Evolutionary conservation across 2,329 filamentous ascomycete genomes (phyloP), one percentile per base, ranked within the genome.

Genomic region (Immersiporthe knoxdaviesiana): DNA sequence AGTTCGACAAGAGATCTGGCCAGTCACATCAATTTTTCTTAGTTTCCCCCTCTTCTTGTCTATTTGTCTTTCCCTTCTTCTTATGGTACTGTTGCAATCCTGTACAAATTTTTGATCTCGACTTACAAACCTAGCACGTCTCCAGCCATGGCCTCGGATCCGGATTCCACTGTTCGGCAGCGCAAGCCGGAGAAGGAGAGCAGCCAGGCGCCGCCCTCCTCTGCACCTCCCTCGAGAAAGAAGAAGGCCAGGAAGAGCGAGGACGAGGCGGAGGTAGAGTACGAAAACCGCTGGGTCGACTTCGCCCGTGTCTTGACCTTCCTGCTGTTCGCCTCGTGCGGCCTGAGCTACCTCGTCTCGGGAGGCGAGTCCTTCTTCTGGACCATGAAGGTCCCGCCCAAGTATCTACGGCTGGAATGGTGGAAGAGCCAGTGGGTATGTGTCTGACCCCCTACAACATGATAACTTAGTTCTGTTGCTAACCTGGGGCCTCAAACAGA

Each of bases 301-400:
- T 78, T 92, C 66, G 79, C 93, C 70, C 90, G 92, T 41, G 84
- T 94, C 39, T 75, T 94, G 60, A 85, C 85, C 41, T 92, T 92
- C 67, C 79, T 94, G 18, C 73, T 91, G 44, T 74, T 92, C 58
- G 86, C 90, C 61, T 92, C 88, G 32, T 88, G 85, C 75, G 89
- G 87, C 24, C 82, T 94, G 67, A 94, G 91, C 80, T 95, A 94
- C 79, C 87, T 94, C 72, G 84, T 92, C 74, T 93, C 91, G 59
- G 84, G 85, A 71, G 91, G 91, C 71, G 87, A 92, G 76, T 90
- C 87, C 69, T 84, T 90, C 72, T 84, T 89, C 68, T 96, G 91
- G 91, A 89, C 83, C 72, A 79, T 85, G 76, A 81, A 82, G 84
- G 73, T 90, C 82, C 82, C 84, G 80, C 80, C 91, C 80, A 75